Evolutionary conservation across 257 asterid genomes (phyloP).

Genomic region (Paraleonurus japonicus): DNA sequence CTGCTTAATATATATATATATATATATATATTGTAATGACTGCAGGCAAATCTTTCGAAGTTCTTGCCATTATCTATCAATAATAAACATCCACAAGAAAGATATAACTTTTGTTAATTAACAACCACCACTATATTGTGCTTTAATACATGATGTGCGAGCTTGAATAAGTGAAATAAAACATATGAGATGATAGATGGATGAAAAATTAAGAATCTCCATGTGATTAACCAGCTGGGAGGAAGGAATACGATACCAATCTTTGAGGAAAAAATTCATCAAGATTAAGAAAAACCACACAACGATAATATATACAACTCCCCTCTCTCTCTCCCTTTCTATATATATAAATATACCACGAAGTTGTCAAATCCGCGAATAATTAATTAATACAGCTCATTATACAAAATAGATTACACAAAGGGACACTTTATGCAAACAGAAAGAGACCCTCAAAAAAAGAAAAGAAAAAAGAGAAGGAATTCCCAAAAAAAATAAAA

Average conservation of each 20-base stretch:
- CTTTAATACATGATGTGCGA: background rate
- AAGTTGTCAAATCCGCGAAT: conserved; percentile 47
- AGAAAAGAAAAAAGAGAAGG: background rate
- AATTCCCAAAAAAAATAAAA: background rate
- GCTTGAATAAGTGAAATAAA: background rate
- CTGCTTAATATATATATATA: too few species aligned
- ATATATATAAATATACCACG: conserved; percentile 1
- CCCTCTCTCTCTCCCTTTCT: background rate
- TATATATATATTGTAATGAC: too few species aligned
- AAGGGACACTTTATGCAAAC: conserved; percentile 23
- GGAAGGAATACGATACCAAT: conserved; percentile 40
- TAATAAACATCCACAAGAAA: background rate
- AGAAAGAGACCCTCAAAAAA: background rate
- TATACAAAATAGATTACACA: conserved; percentile 32
- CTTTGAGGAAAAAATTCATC: conserved; percentile 20
- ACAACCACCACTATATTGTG: background rate
- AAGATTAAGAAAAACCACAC: conserved; percentile 25
- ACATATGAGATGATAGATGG: background rate
- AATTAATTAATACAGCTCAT: conserved; percentile 42
- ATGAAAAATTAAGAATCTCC: background rate
- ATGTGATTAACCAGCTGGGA: conserved; percentile 14
- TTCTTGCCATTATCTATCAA: background rate
- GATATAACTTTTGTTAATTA: background rate
- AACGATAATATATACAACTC: conserved; percentile 23
- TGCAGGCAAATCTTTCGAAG: background rate